These are phyloP conservation scores for Neckera pumila DNA, from an alignment of 225 moss, liverwort and hornwort species.

Conservation along the genomic window DNA sequence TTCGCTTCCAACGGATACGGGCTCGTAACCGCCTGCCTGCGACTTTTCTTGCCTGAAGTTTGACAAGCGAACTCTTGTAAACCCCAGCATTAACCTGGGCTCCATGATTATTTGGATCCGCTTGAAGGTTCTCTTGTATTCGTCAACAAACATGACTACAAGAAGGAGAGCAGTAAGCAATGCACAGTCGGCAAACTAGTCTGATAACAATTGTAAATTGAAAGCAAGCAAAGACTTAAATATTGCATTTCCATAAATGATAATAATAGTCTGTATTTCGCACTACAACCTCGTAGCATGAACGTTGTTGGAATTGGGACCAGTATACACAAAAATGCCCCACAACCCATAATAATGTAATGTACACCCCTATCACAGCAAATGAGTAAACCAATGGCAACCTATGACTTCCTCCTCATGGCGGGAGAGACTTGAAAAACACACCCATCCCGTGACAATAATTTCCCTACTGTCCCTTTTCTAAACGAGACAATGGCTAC, in stretches of 20 bases:
- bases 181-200: neutral
- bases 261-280: neutral
- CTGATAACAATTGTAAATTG: neutral
- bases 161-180: neutral
- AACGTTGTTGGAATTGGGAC: slow-evolving; percentile 6
- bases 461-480: neutral
- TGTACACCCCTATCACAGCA: slow-evolving; percentile 21
- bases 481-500: neutral
- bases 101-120: neutral
- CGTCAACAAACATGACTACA: neutral
- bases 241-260: neutral
- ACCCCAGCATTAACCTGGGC: neutral
- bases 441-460: neutral
- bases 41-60: neutral
- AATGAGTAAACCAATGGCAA: slow-evolving; percentile 14
- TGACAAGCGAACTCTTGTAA: neutral
- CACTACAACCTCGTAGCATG: slow-evolving; percentile 12
- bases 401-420: neutral
- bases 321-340: slow-evolving; percentile 48
- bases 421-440: neutral
- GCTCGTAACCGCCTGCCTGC: neutral
- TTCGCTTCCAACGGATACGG: neutral
- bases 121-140: neutral
- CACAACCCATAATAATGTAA: slow-evolving; percentile 22
- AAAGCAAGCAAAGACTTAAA: neutral